Evolutionary conservation across 805 yeast genomes (phyloP).

Genomic region (Candida saitoana): DNA sequence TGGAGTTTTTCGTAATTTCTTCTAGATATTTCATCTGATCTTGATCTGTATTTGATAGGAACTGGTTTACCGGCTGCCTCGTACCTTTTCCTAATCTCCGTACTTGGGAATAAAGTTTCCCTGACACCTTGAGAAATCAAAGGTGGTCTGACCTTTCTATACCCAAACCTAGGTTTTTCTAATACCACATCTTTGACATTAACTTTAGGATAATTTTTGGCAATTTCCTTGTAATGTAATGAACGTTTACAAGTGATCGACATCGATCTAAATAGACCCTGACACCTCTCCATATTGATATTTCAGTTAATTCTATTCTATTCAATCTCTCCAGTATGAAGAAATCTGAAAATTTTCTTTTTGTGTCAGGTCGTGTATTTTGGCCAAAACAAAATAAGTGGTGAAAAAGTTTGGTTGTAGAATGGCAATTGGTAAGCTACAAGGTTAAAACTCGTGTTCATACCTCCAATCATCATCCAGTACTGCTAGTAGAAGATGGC

Average conservation of each 20-base stretch:
- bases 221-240: conserved; percentile 28
- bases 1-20: conserved; percentile 37
- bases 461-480: background rate
- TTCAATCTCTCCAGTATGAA: too few relatives aligned
- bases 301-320: background rate
- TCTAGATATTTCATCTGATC: conserved; percentile 33
- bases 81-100: conserved; percentile 31
- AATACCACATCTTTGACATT: conserved; percentile 36
- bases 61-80: conserved; percentile 37
- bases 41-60: conserved; percentile 35
- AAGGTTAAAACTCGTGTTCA: conserved; percentile 1
- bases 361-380: background rate
- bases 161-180: conserved; percentile 36
- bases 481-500: background rate
- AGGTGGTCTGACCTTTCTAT: conserved; percentile 35
- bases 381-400: background rate
- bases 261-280: background rate
- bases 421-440: background rate
- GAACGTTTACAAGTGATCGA: conserved; percentile 10
- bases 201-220: conserved; percentile 36
- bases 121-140: conserved; percentile 36
- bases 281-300: background rate
- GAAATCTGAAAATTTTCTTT: background rate
- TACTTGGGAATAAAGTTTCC: conserved; percentile 39
- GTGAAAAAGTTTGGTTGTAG: background rate